A percentile compares a stretch with the other conserved stretches of the same genome.
Conservation (phyloP, 1,284 basidiomycete species). For the Heterobasidion parviporum region DNA sequence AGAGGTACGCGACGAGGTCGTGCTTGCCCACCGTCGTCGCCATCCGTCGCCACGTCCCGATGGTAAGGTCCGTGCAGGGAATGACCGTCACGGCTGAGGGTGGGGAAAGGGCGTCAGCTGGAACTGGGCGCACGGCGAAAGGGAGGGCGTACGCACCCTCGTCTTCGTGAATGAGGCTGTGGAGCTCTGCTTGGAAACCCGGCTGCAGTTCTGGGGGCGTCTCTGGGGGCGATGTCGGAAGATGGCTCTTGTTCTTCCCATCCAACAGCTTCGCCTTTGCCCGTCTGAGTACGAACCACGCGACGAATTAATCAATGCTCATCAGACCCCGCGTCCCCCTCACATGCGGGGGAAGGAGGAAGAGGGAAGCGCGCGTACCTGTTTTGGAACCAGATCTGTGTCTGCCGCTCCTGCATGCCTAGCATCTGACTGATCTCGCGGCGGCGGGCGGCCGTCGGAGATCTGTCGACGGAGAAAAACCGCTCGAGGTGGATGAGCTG, state of each 20-base stretch:
- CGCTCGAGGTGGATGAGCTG: slow-evolving; percentile 67
- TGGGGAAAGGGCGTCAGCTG: background rate
- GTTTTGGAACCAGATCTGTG: slow-evolving; percentile 85
- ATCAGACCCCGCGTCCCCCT: background rate
- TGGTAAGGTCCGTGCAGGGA: slow-evolving; percentile 62
- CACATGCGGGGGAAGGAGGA: background rate
- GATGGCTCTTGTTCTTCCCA: slow-evolving; percentile 35
- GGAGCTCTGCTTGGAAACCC: slow-evolving; percentile 50
- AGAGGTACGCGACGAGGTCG: slow-evolving; percentile 69
- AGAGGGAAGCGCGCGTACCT: slow-evolving; percentile 35
- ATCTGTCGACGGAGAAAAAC: slow-evolving; percentile 59
- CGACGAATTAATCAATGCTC: slow-evolving; percentile 4
- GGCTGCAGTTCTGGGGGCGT: slow-evolving; percentile 43
- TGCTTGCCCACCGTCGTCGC: slow-evolving; percentile 43
- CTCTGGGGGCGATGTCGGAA: slow-evolving; percentile 34
- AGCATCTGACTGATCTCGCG: slow-evolving; percentile 66
- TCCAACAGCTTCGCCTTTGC: slow-evolving; percentile 72
- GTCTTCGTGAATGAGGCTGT: slow-evolving; percentile 62
- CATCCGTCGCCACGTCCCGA: slow-evolving; percentile 72
- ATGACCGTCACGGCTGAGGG: slow-evolving; percentile 60
- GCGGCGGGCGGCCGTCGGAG: slow-evolving; percentile 60
- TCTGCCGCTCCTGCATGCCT: slow-evolving; percentile 81
- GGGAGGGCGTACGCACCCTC: slow-evolving; percentile 43
- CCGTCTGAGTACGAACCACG: slow-evolving; percentile 38
- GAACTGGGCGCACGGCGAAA: background rate